Base-by-base conservation (phyloP, 2,329 filamentous ascomycete species). In the Diaporthe citrichinensis region DNA sequence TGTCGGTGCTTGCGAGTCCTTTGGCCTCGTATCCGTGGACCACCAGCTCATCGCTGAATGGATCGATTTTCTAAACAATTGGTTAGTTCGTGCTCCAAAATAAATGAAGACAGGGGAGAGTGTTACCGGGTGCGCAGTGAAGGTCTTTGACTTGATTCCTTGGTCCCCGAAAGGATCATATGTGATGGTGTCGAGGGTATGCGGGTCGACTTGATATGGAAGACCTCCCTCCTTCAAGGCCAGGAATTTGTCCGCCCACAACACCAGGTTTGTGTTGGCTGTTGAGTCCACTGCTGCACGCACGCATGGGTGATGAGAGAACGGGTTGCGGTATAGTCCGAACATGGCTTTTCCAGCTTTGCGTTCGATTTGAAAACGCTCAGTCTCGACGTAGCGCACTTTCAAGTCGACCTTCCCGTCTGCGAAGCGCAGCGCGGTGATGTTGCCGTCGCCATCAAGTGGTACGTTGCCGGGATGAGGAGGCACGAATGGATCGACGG, bases 181-280 rank as follows among this genome's bases (percentile, higher is more conserved):
- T 1, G 80, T 80, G 9, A 80, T 80, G 0, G 84, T 85, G 57
- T 84, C 83, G 3, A 85, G 75, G 1, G 83, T 84, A 7, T 77
- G 34, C 0, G 84, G 84, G 68, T 85, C 81, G 76, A 85, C 78
- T 0, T 82, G 80, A 74, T 82, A 85, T 1, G 84, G 83, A 1
- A 81, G 81, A 0, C 80, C 78, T 68, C 83, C 82, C 55, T 89
- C 88, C 77, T 88, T 89, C 51, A 82, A 81, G 0, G 86, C 86
- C 2, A 88, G 79, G 41, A 88, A 78, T 8, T 86, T 82, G 0
- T 85, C 86, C 23, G 84, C 81, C 83, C 85, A 89, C 74, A 83
- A 85, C 1, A 89, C 79, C 4, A 89, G 79, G 74, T 90, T 89
- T 0, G 88, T 89, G 73, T 90, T 90, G 4, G 87, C 84, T 0